Base-by-base conservation (phyloP, 2,329 filamentous ascomycete species). In the Pseudovirgaria hyperparasitica region DNA sequence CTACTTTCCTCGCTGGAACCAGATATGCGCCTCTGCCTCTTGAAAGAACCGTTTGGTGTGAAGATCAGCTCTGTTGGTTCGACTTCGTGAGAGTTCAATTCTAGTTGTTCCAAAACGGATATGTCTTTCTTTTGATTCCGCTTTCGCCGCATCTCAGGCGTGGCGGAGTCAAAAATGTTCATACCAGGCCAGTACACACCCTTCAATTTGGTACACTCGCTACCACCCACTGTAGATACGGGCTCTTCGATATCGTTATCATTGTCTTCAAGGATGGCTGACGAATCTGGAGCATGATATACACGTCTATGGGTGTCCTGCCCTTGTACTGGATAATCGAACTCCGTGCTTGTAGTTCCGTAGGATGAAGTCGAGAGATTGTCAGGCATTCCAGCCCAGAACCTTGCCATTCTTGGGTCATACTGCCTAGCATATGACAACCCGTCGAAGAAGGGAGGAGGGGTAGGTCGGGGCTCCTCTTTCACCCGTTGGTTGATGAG, bases 111-210 rank as follows among this genome's bases (percentile, higher is more conserved):
- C 13, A 84, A 57, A n/a, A 82, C 73, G 1, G 72, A 75, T n/a
- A 62, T 65, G 28, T 76, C 71, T 50, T 87, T 87, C 41, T 77
- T 73, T 52, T 87, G 81, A 46, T 86, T 86, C 27, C 81, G 65
- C 55, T 72, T 81, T 23, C 75, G 67, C 40, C 72, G 76, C 64
- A 80, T 77, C 34, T 77, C 70, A 10, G 73, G 67, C 4, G 76
- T 80, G 4, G 81, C 81, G 28, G 81, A 73, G 50, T 87, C 81
- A 46, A 86, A 85, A n/a, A 82, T 65, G 28, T 71, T 69, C 80
- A 86, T 86, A 11, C 81, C 81, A 3, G 76, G 75, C 65, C 75
- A 84, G 24, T 72, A 60, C n/a, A 76, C 59, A 2, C 80, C 80
- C 49, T 86, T 86, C 28, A 85, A 62, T 42, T 62, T 69, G 32